A percentile compares a stretch with the other conserved stretches of the same genome.
Conservation (phyloP, 2,329 filamentous ascomycete species). For the Phyllosticta ampelicida region DNA sequence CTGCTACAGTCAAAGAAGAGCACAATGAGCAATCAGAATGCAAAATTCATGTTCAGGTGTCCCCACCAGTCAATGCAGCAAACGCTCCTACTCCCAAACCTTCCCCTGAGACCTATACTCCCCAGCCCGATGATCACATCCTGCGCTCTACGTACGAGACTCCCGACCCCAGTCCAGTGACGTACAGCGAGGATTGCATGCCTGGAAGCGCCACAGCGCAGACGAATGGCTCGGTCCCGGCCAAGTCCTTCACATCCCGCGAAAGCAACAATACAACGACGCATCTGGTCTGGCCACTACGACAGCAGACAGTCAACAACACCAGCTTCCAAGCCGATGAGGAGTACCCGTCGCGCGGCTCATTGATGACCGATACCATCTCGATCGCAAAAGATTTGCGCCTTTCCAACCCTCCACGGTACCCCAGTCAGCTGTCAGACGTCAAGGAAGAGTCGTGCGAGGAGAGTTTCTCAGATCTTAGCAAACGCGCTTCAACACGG, state of each 20-base stretch:
- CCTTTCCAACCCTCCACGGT: constrained; percentile 20
- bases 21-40: background rate
- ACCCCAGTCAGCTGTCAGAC: constrained; percentile 31
- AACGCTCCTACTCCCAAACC: background rate
- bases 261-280: constrained; percentile 25
- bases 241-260: constrained; percentile 12
- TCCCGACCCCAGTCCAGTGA: background rate
- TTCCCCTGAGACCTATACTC: background rate
- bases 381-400: constrained; percentile 20
- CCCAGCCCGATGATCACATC: background rate
- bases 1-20: background rate
- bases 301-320: background rate
- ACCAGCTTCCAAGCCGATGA: constrained; percentile 1
- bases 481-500: constrained; percentile 19
- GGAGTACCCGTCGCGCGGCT: background rate
- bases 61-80: background rate
- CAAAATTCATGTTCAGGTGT: background rate
- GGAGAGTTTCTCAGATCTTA: constrained; percentile 17
- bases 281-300: constrained; percentile 20
- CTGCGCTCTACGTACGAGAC: background rate
- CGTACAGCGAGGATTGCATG: constrained; percentile 1
- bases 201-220: constrained; percentile 9
- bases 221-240: constrained; percentile 2
- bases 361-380: constrained; percentile 1
- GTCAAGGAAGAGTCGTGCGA: constrained; percentile 40